Evolutionary conservation across 1,139 yeast species (phyloP), one percentile per base, ranked within the genome.

Genomic region (Saccharomyces uvarum): DNA sequence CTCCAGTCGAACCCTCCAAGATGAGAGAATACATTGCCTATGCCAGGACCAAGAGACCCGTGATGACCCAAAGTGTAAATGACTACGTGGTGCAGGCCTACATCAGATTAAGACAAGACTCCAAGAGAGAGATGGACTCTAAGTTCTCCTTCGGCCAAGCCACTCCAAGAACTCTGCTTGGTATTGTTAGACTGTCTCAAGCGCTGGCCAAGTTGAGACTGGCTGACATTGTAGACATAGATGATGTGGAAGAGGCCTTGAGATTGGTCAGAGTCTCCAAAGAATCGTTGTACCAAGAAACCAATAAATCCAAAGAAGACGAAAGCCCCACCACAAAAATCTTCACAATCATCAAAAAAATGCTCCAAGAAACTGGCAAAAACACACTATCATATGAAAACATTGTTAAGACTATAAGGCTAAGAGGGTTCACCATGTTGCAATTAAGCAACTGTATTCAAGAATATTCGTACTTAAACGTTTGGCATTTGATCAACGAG

Each of bases 231-330:
- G 99, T 95, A 7, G 78, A 77, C 28, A 73, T 77, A 52, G 88
- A 81, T 57, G 99, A 95, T 71, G 97, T 95, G 42, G 98, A 95
- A 67, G 99, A 95, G 73, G 97, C 99, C 0, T 76, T 95, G 64
- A 80, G 99, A 65, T 78, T 95, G 62, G 77, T 86, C 57, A 86
- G 86, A 63, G 96, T 88, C 19, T 89, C 97, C 27, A 88, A 91
- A 71, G 84, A 88, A 53, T 86, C 96, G 14, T 78, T 93, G 63
- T 79, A 79, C 61, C 76, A 78, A 46, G 83, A 82, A 48, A 80
- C 77, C 52, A 78, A 58, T 28, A 63, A 74, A 48, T 80, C 76
- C 51, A 68, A 72, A 49, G 75, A 77, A 51, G 89, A 84, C 64
- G 83, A 81, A 59, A 74, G 80, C 50, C 75, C 83, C 32, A 75